These are phyloP conservation scores for Penstemon newberryi DNA, from an alignment of 257 asterid genomes.

Conservation along the genomic window DNA sequence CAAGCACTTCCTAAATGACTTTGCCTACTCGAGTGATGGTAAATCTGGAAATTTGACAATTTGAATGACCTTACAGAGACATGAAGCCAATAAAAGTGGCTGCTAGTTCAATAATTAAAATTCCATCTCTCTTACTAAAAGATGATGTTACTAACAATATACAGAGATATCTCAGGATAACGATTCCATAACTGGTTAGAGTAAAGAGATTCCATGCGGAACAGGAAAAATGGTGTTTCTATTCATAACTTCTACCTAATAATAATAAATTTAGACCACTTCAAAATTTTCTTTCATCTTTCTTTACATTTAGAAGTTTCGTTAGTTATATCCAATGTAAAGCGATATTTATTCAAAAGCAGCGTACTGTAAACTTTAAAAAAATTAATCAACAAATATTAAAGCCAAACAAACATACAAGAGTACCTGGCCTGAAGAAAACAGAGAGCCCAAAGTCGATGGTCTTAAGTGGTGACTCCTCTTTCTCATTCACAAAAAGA, in stretches of 20 bases:
- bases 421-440: conserved; percentile 61
- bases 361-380: too few species aligned
- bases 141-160: neutral
- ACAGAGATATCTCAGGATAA: neutral
- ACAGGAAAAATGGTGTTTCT: neutral
- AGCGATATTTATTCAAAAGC: too few species aligned
- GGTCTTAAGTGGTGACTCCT: conserved; percentile 75
- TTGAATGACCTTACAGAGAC: neutral
- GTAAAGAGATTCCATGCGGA: neutral
- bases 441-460: conserved; percentile 87
- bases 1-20: neutral
- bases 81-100: neutral
- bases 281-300: too few species aligned
- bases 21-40: neutral
- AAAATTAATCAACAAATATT: too few species aligned
- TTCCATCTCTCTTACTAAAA: neutral
- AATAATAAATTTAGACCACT: neutral
- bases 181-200: neutral
- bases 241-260: neutral
- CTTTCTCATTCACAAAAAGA: conserved; percentile 66
- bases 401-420: too few species aligned
- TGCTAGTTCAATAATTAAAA: neutral
- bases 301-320: too few species aligned
- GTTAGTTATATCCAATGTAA: too few species aligned
- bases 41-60: conserved; percentile 1